Evolutionary conservation across 495 filamentous ascomycete species (phyloP).

Genomic region (Halenospora varia): DNA sequence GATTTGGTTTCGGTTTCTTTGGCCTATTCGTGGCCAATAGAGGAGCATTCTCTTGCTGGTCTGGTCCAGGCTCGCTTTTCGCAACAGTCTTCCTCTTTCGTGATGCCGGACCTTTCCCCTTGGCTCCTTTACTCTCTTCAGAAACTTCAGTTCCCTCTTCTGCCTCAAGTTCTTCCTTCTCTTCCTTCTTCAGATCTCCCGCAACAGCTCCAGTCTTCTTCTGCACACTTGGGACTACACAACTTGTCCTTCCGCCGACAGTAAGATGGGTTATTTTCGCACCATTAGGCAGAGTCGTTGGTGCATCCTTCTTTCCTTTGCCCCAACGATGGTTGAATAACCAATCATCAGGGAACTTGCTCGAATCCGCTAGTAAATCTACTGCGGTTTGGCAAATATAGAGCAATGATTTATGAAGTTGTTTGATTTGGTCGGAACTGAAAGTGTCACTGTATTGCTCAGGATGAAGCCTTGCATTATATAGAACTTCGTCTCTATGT

Average conservation of each 20-base stretch:
- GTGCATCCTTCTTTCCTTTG: constrained; percentile 76
- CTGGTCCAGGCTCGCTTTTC: no score
- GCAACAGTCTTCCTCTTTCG: constrained; percentile 6
- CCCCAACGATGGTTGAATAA: constrained; percentile 88
- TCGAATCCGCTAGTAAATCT: constrained; percentile 73
- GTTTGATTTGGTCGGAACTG: constrained; percentile 61
- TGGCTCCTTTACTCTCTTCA: constrained; percentile 19
- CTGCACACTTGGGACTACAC: constrained; percentile 78
- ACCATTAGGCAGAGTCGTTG: constrained; percentile 69
- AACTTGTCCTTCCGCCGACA: constrained; percentile 86
- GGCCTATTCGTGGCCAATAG: no score
- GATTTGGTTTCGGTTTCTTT: no score
- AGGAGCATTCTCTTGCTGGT: no score
- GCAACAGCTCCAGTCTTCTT: constrained; percentile 54
- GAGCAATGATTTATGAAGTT: constrained; percentile 67
- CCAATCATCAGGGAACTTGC: constrained; percentile 85
- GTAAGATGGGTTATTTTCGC: constrained; percentile 78
- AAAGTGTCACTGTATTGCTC: constrained; percentile 90
- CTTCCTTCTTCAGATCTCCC: constrained; percentile 20
- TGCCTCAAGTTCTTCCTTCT: constrained; percentile 25
- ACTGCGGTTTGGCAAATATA: constrained; percentile 77
- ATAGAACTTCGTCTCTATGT: constrained; percentile 78
- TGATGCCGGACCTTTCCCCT: constrained; percentile 28
- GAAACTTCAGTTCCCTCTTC: constrained; percentile 35
- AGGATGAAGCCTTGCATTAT: constrained; percentile 81